Evolutionary conservation across 1,284 basidiomycete genomes (phyloP).

Genomic region (Cutaneotrichosporon dermatis): DNA sequence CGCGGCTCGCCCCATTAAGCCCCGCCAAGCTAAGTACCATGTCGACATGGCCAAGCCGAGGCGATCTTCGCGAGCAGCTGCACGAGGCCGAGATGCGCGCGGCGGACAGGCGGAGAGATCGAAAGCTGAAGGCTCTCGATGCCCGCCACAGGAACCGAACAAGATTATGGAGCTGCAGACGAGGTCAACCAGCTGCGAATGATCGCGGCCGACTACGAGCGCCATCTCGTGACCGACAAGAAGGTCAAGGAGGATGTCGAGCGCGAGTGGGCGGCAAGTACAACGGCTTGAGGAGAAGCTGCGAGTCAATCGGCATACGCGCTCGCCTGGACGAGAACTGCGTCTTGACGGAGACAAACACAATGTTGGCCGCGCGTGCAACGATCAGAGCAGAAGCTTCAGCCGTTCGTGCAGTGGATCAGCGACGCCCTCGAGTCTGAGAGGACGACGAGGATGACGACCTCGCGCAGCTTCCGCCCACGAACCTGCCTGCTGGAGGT

Average conservation of each 20-base stretch:
- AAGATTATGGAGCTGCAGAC: slow-evolving; percentile 43
- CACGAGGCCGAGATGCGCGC: slow-evolving; percentile 67
- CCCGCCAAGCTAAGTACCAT: slow-evolving; percentile 59
- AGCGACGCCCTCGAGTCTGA: slow-evolving; percentile 23
- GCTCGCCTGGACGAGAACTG: slow-evolving; percentile 44
- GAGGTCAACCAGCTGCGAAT: slow-evolving; percentile 42
- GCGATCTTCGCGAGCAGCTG: slow-evolving; percentile 79
- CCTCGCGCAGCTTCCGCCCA: background rate
- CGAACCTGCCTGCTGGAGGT: background rate
- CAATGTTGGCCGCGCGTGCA: slow-evolving; percentile 29
- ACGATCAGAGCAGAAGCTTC: slow-evolving; percentile 39
- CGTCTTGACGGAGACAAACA: slow-evolving; percentile 35
- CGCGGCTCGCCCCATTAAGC: slow-evolving; percentile 65
- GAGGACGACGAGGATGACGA: slow-evolving; percentile 1
- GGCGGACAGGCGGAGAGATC: slow-evolving; percentile 75
- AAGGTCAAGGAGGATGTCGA: slow-evolving; percentile 75
- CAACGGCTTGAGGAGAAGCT: slow-evolving; percentile 58
- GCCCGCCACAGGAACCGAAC: slow-evolving; percentile 40
- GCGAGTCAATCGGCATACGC: slow-evolving; percentile 50
- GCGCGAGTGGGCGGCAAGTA: slow-evolving; percentile 66
- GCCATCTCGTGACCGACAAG: slow-evolving; percentile 62
- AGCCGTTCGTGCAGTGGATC: slow-evolving; percentile 44
- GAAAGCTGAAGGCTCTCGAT: slow-evolving; percentile 48
- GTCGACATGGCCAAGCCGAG: slow-evolving; percentile 72
- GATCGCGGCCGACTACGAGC: slow-evolving; percentile 47